Evolutionary conservation across 176 grass and related monocot species (phyloP), one percentile per base, ranked within the genome.

Genomic region (Phragmites australis): DNA sequence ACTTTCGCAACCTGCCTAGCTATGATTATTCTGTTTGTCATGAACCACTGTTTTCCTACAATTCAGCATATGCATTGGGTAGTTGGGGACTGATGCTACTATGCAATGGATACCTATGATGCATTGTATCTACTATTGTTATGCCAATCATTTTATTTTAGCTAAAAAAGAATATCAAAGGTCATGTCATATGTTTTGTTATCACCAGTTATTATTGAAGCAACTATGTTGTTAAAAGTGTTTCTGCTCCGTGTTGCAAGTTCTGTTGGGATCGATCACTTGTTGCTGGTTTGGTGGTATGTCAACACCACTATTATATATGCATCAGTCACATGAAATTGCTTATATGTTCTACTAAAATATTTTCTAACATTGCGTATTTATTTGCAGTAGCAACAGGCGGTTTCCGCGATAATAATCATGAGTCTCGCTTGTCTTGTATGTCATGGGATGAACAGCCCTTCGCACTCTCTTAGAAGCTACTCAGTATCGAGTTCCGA

Each of bases 401-500:
- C n/a, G 40, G n/a, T 77, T 87, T 82, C 32, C 39, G 37, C 65
- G 45, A 56, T 57, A 66, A 42, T 27, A 67, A 88, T 56, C 77
- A 97, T 97, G 94, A 93, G 91, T 59, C 84, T 93, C 19, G 87
- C 91, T 31, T 97, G 94, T 59, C 89, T 97, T 39, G 94, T 91
- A 61, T 97, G 94, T 7, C 94, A 91, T 84, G 91, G 84, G 81
- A 86, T 91, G 91, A 88, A 75, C 54, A 97, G 94, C 70, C 88
- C 94, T n/a, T 89, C 88, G 0, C 86, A 88, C 32, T 97, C 94
- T 32, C 89, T 97, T 56, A 89, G 94, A 86, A 97, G 94, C 68
- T 88, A 97, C 55, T 97, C 94, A 3, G 82, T 97, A 26, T 97
- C 94, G 0, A 97, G 91, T 81, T 91, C 94, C n/a, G 94, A 97